These are phyloP conservation scores for Mortierella sp. DNA, from an alignment of 371 early-diverging fungal species.

Conservation along the genomic window DNA sequence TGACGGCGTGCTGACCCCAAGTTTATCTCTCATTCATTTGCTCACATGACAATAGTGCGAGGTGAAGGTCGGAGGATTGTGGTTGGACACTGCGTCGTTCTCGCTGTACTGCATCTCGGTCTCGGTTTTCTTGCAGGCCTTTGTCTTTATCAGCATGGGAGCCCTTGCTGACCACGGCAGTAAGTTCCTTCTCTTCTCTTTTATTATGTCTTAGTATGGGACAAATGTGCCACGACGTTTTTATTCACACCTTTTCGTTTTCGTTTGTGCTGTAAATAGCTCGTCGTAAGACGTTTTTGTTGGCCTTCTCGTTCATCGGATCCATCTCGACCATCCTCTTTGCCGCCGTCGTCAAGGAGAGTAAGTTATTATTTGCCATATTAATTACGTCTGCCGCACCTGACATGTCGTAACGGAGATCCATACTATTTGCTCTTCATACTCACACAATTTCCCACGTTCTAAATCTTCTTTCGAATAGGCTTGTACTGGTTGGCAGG, in stretches of 20 bases:
- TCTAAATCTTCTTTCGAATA: background rate
- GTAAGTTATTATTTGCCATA: conserved; percentile 17
- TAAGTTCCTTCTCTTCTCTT: conserved; percentile 18
- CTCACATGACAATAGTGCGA: conserved; percentile 55
- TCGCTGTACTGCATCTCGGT: conserved; percentile 69
- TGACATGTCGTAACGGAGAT: too few species aligned
- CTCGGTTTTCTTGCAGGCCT: conserved; percentile 70
- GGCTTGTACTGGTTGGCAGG: conserved; percentile 60
- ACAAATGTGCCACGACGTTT: background rate
- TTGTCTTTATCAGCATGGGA: conserved; percentile 70
- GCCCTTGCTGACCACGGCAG: conserved; percentile 74
- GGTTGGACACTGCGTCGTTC: conserved; percentile 66
- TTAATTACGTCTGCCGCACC: background rate
- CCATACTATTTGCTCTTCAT: background rate
- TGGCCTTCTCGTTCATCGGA: conserved; percentile 61
- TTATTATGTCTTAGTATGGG: background rate
- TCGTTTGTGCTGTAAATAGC: conserved; percentile 17
- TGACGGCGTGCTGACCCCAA: background rate
- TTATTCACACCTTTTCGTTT: background rate
- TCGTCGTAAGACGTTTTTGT: conserved; percentile 65
- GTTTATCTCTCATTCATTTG: background rate
- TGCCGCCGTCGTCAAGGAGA: conserved; percentile 35
- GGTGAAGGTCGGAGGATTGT: conserved; percentile 62
- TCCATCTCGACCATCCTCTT: conserved; percentile 58
- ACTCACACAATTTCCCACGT: background rate